These are phyloP conservation scores for Vitis hybrid DNA, from an alignment of 177 flowering plant genomes.

Conservation along the genomic window DNA sequence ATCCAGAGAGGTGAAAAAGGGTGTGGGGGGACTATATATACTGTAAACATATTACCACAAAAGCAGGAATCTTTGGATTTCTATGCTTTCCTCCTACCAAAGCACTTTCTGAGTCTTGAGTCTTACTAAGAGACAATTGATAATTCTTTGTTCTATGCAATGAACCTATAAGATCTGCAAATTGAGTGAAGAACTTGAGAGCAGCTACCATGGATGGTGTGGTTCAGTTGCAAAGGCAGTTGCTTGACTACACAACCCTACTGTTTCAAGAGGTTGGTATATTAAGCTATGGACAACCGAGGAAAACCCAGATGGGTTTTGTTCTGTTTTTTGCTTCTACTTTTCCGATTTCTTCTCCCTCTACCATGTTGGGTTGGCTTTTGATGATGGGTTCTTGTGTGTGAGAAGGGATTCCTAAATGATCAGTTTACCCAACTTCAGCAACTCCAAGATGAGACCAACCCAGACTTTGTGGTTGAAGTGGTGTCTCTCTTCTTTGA, in stretches of 20 bases:
- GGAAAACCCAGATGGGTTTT: background rate
- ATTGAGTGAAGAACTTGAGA: constrained; percentile 1
- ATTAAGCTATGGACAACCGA: background rate
- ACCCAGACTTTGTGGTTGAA: constrained; percentile 47
- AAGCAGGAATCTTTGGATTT: constrained; percentile 10
- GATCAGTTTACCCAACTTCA: constrained; percentile 42
- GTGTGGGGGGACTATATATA: constrained; percentile 6
- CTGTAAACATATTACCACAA: constrained; percentile 5
- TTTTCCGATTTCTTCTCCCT: background rate
- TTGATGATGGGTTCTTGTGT: constrained; percentile 7
- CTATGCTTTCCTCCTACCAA: background rate
- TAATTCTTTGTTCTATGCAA: background rate
- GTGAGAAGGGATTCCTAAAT: constrained; percentile 34
- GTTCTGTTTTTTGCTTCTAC: background rate
- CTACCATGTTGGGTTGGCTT: background rate
- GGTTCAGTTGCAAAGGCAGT: constrained; percentile 38
- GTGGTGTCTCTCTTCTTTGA: constrained; percentile 46
- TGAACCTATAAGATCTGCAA: constrained; percentile 12
- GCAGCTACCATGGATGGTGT: constrained; percentile 31
- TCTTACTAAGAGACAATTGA: background rate
- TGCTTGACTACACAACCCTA: constrained; percentile 35
- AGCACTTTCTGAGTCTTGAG: constrained; percentile 1
- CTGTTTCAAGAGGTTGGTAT: constrained; percentile 46
- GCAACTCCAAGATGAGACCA: constrained; percentile 46
- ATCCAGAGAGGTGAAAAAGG: constrained; percentile 2